Evolutionary conservation across 73 alveolate genomes (phyloP).

Genomic region (Tetrahymena borealis): DNA sequence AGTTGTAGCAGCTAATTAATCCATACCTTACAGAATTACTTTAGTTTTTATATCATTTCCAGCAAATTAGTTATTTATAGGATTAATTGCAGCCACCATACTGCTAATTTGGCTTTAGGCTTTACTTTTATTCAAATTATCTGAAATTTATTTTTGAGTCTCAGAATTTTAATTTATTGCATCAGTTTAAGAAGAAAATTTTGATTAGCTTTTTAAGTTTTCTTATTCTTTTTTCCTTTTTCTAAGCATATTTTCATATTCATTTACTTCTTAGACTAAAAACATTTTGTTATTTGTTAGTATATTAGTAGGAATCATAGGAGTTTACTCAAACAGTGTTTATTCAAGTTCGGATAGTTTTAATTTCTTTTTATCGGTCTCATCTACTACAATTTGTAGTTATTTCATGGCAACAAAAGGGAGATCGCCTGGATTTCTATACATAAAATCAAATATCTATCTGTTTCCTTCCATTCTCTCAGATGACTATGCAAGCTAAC

Average conservation of each 20-base stretch:
- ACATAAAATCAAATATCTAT: not conserved
- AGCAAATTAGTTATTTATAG: not conserved
- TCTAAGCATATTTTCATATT: not conserved
- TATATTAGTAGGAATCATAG: not conserved
- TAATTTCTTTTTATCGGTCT: not conserved
- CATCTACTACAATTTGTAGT: not conserved
- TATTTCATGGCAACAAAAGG: not conserved
- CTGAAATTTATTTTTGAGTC: not conserved
- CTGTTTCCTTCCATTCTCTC: not conserved
- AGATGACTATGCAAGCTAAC: not conserved
- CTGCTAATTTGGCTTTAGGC: not conserved
- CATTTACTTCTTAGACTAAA: not conserved
- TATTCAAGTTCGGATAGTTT: not conserved
- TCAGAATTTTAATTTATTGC: not conserved
- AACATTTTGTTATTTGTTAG: not conserved
- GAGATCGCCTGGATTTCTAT: not conserved
- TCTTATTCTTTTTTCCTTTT: not conserved
- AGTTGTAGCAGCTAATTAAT: not conserved
- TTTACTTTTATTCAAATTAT: not conserved
- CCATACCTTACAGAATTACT: not conserved
- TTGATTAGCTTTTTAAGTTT: not conserved
- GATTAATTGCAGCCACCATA: not conserved
- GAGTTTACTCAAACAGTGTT: not conserved
- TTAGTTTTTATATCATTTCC: not conserved
- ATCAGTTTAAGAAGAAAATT: not conserved